These are phyloP conservation scores for Styphnolobium japonicum DNA, from an alignment of 306 rosid species.

Conservation along the genomic window DNA sequence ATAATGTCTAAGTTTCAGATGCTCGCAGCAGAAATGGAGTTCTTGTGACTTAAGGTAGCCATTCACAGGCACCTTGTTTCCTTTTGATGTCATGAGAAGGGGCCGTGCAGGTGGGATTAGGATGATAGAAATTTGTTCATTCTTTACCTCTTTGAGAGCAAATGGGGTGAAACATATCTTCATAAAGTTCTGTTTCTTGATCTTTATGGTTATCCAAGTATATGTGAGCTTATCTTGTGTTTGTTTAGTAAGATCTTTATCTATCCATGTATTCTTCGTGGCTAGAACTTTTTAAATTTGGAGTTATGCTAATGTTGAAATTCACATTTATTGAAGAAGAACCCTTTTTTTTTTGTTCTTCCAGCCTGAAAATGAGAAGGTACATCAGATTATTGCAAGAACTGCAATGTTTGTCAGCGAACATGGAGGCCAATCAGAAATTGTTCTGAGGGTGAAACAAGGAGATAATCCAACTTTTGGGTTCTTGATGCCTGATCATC, in stretches of 20 bases:
- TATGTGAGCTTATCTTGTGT: constrained; percentile 47
- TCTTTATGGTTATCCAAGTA: constrained; percentile 55
- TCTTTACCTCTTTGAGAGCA: constrained; percentile 55
- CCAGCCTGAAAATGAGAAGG: constrained; percentile 84
- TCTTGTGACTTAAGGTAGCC: constrained; percentile 80
- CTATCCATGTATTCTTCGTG: constrained; percentile 21
- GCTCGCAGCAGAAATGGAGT: constrained; percentile 77
- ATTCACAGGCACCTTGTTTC: constrained; percentile 66
- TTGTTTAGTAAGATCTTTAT: constrained; percentile 35
- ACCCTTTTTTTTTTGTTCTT: constrained; percentile 30
- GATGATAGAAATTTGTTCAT: constrained; percentile 66
- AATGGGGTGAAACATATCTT: constrained; percentile 53
- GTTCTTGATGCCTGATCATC: constrained; percentile 86
- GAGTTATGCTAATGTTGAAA: constrained; percentile 15
- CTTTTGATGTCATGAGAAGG: constrained; percentile 68
- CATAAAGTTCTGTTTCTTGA: constrained; percentile 65
- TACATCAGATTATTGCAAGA: constrained; percentile 84
- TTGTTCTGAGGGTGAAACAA: constrained; percentile 85
- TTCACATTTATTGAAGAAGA: constrained; percentile 33
- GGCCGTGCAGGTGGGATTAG: constrained; percentile 96
- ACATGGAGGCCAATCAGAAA: constrained; percentile 85
- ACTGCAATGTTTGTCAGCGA: constrained; percentile 73
- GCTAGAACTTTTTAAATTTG: constrained; percentile 12
- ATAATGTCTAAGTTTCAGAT: constrained; percentile 98
- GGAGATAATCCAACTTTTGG: constrained; percentile 92